These are phyloP conservation scores for Dothiorella sarmentorum DNA, from an alignment of 2,329 filamentous ascomycete species.

Conservation along the genomic window DNA sequence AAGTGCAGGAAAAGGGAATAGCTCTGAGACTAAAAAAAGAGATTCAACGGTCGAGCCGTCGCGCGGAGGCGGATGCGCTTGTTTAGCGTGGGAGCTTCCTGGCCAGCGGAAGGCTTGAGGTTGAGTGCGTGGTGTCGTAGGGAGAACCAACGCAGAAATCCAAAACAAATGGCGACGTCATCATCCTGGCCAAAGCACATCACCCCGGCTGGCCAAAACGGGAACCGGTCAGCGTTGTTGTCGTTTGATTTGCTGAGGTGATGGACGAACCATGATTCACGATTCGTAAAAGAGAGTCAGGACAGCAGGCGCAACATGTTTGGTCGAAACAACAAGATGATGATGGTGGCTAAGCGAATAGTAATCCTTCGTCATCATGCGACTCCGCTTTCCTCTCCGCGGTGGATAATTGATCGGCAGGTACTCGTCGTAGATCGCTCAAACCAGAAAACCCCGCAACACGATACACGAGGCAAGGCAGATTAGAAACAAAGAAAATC, in stretches of 20 bases:
- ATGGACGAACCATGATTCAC: too few relatives aligned
- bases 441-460: background rate
- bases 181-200: too few relatives aligned
- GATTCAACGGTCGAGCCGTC: background rate
- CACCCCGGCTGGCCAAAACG: too few relatives aligned
- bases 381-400: background rate
- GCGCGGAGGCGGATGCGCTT: conserved; percentile 8
- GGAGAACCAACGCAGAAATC: background rate
- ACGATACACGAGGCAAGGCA: background rate
- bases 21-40: background rate
- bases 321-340: too few relatives aligned
- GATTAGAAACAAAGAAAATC: background rate
- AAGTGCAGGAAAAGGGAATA: too few relatives aligned
- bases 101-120: too few relatives aligned
- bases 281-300: too few relatives aligned
- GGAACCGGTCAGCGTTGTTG: too few relatives aligned
- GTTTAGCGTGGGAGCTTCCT: background rate
- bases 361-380: background rate
- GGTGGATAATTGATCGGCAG: background rate
- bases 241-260: too few relatives aligned
- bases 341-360: background rate
- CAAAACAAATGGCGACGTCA: background rate
- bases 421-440: too few relatives aligned
- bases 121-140: too few relatives aligned
- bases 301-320: too few relatives aligned